These are phyloP conservation scores for Pholiota conissans DNA, from an alignment of 768 basidiomycete genomes.

Conservation along the genomic window DNA sequence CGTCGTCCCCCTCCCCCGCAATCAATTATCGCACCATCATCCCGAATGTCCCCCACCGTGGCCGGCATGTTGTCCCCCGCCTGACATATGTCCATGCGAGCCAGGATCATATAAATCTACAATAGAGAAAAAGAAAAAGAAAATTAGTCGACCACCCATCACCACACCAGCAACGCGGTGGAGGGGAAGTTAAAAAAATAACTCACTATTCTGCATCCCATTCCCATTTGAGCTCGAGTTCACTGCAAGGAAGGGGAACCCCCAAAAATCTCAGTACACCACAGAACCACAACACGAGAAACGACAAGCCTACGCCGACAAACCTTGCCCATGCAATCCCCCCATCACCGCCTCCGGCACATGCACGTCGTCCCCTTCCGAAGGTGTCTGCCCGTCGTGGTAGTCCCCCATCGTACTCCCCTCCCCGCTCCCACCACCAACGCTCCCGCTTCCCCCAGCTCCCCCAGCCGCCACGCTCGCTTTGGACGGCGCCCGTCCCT, in stretches of 20 bases:
- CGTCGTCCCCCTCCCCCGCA: no score
- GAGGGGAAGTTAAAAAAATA: not conserved
- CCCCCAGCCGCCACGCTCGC: no score
- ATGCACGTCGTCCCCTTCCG: conserved; percentile 4
- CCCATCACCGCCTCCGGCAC: conserved; percentile 2
- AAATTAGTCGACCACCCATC: no score
- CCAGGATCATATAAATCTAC: not conserved
- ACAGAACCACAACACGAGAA: not conserved
- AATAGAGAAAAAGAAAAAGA: not conserved
- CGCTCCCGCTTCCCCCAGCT: not conserved
- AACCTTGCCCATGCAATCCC: conserved; percentile 1
- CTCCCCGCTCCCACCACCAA: not conserved
- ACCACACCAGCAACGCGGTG: no score
- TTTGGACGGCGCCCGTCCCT: conserved; percentile 43
- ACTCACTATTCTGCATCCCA: not conserved
- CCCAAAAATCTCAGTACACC: not conserved
- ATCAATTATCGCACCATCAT: no score
- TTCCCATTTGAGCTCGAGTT: not conserved
- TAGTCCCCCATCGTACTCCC: conserved; percentile 1
- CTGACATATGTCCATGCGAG: not conserved
- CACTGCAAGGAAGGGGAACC: not conserved
- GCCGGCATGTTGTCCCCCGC: not conserved
- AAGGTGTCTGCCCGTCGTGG: conserved; percentile 4
- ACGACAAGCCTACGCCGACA: not conserved
- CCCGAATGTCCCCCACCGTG: not conserved